A percentile compares a stretch with the other conserved stretches of the same genome.
Conservation (phyloP, 129 eudicot species). For the Kitagawia praeruptora region DNA sequence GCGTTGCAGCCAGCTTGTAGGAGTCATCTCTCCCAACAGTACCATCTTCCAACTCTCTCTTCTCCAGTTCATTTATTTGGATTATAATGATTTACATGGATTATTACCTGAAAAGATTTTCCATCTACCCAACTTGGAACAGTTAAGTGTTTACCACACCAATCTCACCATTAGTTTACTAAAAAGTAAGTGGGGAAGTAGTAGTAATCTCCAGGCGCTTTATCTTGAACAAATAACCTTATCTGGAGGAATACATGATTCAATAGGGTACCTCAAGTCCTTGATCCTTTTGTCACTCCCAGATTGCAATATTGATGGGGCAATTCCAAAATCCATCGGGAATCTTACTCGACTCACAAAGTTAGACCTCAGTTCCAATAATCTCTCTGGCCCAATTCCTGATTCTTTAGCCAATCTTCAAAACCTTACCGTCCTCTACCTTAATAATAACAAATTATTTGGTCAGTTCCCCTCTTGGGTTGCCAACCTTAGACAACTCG, state of each 20-base stretch:
- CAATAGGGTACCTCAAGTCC: constrained; percentile 20
- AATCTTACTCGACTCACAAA: too few species aligned
- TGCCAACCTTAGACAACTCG: neutral
- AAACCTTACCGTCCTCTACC: too few species aligned
- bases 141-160: neutral
- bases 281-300: constrained; percentile 12
- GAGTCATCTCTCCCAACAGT: neutral
- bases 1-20: neutral
- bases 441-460: too few species aligned
- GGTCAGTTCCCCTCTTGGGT: neutral
- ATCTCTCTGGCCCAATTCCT: too few species aligned
- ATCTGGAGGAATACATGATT: constrained; percentile 24
- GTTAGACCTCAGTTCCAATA: too few species aligned
- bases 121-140: constrained; percentile 18
- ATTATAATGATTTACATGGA: constrained; percentile 16
- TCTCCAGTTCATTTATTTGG: neutral
- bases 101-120: constrained; percentile 21
- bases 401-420: too few species aligned
- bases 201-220: constrained; percentile 13
- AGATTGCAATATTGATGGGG: constrained; percentile 13
- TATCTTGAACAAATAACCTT: constrained; percentile 12
- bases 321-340: neutral
- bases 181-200: constrained; percentile 11
- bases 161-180: constrained; percentile 20
- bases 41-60: neutral